A percentile compares a stretch with the other conserved stretches of the same genome.
phyloP scores from a whole-genome alignment of 2,329 filamentous ascomycete genomes.

The Fusarium sp. region DNA sequence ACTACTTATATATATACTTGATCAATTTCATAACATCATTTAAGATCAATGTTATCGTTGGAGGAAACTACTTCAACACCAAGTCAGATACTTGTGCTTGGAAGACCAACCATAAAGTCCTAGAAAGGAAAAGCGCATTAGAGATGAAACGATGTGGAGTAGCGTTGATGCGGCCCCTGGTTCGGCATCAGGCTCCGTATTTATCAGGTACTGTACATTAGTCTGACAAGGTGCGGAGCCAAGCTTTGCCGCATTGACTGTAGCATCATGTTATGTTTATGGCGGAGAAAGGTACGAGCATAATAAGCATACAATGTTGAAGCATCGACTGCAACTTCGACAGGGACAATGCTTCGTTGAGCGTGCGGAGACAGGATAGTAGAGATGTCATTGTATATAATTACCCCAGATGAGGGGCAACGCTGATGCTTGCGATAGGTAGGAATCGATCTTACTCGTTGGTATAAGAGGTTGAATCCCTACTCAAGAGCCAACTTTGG shows the following conservation, averaged over 20 bases:
- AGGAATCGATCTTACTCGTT: conserved; percentile 13
- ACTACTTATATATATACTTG: too few relatives aligned
- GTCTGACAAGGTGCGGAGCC: conserved; percentile 9
- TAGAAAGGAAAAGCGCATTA: conserved; percentile 35
- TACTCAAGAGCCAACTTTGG: conserved; percentile 11
- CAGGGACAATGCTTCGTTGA: background rate
- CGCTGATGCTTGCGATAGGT: conserved; percentile 7
- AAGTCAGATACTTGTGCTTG: background rate
- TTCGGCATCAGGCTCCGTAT: conserved; percentile 28
- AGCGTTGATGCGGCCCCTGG: conserved; percentile 21
- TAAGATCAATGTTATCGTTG: background rate
- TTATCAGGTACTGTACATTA: conserved; percentile 34
- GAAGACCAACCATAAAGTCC: background rate
- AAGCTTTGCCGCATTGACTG: conserved; percentile 26
- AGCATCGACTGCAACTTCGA: background rate
- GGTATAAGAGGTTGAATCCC: conserved; percentile 9
- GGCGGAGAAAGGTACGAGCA: background rate
- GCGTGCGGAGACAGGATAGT: background rate
- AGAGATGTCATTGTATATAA: background rate
- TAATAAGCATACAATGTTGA: background rate
- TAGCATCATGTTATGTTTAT: conserved; percentile 13
- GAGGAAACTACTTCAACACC: background rate
- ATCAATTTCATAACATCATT: background rate
- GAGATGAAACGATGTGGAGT: conserved; percentile 45
- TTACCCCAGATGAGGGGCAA: conserved; percentile 3